Evolutionary conservation across 805 yeast genomes (phyloP).

Genomic region (Nakazawaea laoshanensis): DNA sequence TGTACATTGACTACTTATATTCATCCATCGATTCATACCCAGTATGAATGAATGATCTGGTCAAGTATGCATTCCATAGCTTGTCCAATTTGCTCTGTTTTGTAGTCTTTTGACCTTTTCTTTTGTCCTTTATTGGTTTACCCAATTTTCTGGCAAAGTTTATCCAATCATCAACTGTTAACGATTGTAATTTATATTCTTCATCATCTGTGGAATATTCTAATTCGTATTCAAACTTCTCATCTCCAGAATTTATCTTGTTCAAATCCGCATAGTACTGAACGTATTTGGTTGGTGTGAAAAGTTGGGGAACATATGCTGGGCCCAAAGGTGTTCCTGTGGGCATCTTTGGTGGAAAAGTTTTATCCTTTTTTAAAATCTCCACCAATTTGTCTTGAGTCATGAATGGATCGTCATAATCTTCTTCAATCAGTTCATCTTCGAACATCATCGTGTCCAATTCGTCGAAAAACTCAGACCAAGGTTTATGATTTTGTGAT

Average conservation of each 20-base stretch:
- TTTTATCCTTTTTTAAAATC: conserved; percentile 34
- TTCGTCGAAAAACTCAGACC: conserved; percentile 50
- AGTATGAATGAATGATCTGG: conserved; percentile 54
- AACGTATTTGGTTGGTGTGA: conserved; percentile 63
- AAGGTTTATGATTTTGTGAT: conserved; percentile 27
- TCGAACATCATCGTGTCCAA: conserved; percentile 27
- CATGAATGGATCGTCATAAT: conserved; percentile 1
- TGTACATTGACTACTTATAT: conserved; percentile 1
- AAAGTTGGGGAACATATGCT: conserved; percentile 61
- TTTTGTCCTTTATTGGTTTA: conserved; percentile 23
- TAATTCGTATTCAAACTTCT: conserved; percentile 46
- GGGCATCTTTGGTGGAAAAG: conserved; percentile 59
- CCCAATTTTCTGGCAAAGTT: conserved; percentile 47
- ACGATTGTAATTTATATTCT: conserved; percentile 41
- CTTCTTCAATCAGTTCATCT: conserved; percentile 12
- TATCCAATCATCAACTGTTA: conserved; percentile 59
- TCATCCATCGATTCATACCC: conserved; percentile 48
- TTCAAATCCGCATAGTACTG: conserved; percentile 67
- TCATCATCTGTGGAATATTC: conserved; percentile 66
- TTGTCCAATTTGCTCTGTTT: conserved; percentile 20
- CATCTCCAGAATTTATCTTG: conserved; percentile 15
- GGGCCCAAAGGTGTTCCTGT: conserved; percentile 53
- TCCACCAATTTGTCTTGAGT: conserved; percentile 7
- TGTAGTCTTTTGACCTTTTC: conserved; percentile 1
- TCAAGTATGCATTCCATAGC: conserved; percentile 49